Evolutionary conservation across 2,329 filamentous ascomycete species (phyloP), one percentile per base, ranked within the genome.

Genomic region (Colletotrichum coccodes): DNA sequence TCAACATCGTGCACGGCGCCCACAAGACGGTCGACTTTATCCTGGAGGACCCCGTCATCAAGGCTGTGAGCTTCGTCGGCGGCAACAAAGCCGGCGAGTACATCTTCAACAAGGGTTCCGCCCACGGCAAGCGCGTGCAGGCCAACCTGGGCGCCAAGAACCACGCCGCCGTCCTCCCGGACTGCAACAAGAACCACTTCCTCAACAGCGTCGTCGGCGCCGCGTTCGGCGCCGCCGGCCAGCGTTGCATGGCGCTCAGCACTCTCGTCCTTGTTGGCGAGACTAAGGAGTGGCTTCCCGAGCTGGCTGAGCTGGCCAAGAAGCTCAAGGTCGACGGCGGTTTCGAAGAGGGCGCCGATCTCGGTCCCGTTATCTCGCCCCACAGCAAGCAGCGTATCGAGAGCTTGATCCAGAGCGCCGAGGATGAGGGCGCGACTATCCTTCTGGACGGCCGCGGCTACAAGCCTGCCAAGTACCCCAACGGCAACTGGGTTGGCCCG

Each of bases 171-270:
- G 90, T 96, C 34, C 87, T 95, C 70, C 93, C 93, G 21, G 93
- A 96, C 84, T 92, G 91, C 84, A 95, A 96, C 85, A 95, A 94
- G 88, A 95, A 96, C 84, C 92, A 95, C 75, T 93, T 94, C 73
- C 83, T 96, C 75, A 96, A 95, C 82, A 91, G 92, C 49, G 93
- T 96, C 72, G 89, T 93, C 5, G 94, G 93, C 72, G 93, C 94
- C 38, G 93, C 94, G 26, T 96, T 96, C 73, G 93, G 93, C 72
- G 93, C 93, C 71, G 93, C 93, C 28, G 93, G 93, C 42, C 93
- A 96, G 84, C 87, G 93, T 71, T 96, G 93, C 82, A 96, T 96
- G 93, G 93, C 93, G 42, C 85, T 96, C 67, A 94, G 91, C 77
- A 94, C 93, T 1, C 84, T 95, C 21, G 93, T 96, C 74, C 91